Evolutionary conservation across 2,329 filamentous ascomycete species (phyloP).

Genomic region (Fusarium sp.): DNA sequence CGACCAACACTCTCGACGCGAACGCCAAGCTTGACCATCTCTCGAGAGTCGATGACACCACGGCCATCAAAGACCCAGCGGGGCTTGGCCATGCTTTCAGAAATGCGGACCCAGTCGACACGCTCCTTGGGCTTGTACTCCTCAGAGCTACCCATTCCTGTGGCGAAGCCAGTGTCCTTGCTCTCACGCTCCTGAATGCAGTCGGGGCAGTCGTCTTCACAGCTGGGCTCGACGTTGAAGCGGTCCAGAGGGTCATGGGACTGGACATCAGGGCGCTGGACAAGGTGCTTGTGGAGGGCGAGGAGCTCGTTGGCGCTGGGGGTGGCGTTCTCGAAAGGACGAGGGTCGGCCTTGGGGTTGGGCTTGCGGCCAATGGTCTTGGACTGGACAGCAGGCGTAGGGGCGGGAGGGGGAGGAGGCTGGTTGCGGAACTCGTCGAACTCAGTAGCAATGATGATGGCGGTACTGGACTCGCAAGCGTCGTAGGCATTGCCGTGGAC

Average conservation of each 20-base stretch:
- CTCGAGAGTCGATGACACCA: constrained; percentile 61
- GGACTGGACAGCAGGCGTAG: constrained; percentile 43
- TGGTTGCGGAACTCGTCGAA: constrained; percentile 66
- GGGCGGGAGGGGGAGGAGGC: constrained; percentile 48
- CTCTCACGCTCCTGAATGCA: constrained; percentile 57
- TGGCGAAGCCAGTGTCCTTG: constrained; percentile 54
- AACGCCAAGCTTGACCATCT: constrained; percentile 63
- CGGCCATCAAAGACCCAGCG: constrained; percentile 69
- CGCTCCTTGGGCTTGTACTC: constrained; percentile 61
- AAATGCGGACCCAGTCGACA: constrained; percentile 64
- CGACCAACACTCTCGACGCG: constrained; percentile 65
- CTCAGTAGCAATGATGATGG: constrained; percentile 66
- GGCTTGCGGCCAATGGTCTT: constrained; percentile 53
- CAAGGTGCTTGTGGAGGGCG: constrained; percentile 60
- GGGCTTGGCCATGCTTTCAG: constrained; percentile 62
- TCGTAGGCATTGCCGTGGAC: constrained; percentile 63
- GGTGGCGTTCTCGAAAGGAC: constrained; percentile 55
- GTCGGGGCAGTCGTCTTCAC: constrained; percentile 61
- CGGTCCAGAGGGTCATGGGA: constrained; percentile 59
- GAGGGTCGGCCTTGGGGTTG: constrained; percentile 58
- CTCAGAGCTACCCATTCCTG: constrained; percentile 57
- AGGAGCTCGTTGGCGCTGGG: constrained; percentile 61
- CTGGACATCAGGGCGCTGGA: constrained; percentile 48
- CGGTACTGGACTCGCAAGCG: constrained; percentile 62
- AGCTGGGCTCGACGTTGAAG: constrained; percentile 59